Conservation (phyloP, 1,139 yeast species). For the Hansenula sp. region DNA sequence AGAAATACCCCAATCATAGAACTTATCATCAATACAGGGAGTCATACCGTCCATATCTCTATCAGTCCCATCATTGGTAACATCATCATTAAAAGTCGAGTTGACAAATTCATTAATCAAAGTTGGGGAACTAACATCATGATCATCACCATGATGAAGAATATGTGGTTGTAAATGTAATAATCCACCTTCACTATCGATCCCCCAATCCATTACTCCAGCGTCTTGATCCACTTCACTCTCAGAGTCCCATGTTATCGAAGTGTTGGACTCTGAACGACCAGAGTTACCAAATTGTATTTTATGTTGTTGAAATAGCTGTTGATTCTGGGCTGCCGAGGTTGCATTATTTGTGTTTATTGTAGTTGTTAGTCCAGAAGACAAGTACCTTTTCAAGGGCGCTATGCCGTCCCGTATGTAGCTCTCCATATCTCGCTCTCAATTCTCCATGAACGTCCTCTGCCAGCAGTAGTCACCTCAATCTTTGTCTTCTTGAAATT, state of each 20-base stretch:
- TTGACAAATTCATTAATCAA: slow-evolving; percentile 16
- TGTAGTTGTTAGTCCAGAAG: background rate
- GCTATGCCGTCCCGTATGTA: slow-evolving; percentile 1
- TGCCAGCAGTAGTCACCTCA: background rate
- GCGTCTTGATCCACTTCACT: background rate
- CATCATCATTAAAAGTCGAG: slow-evolving; percentile 8
- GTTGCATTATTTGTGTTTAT: background rate
- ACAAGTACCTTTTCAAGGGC: slow-evolving; percentile 1
- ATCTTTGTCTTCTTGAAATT: no score
- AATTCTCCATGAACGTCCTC: background rate
- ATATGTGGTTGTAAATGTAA: no score
- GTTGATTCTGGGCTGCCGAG: no score
- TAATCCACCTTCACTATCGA: slow-evolving; percentile 11
- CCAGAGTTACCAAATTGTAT: background rate
- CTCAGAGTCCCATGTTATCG: background rate
- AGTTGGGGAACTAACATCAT: slow-evolving; percentile 19
- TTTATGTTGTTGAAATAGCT: no score
- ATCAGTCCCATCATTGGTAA: slow-evolving; percentile 1
- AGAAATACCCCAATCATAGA: slow-evolving; percentile 16
- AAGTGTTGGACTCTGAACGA: background rate
- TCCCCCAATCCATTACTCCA: slow-evolving; percentile 19
- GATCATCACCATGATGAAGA: slow-evolving; percentile 1
- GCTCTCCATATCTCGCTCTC: background rate
- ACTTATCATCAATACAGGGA: slow-evolving; percentile 8
- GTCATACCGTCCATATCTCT: background rate